Evolutionary conservation across 176 grass and related monocot genomes (phyloP).

Genomic region (Ensete glaucum): DNA sequence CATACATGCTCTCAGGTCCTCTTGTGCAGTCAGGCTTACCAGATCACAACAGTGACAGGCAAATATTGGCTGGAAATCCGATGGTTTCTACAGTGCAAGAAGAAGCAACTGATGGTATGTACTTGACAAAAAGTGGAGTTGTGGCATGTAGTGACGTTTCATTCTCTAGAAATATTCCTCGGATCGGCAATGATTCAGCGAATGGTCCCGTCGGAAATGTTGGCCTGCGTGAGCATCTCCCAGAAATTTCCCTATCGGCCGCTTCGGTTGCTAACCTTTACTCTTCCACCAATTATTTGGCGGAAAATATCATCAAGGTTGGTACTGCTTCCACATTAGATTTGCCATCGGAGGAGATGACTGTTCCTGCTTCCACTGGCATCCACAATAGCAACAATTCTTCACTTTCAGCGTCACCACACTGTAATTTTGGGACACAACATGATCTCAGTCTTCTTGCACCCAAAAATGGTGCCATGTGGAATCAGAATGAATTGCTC

Average conservation of each 20-base stretch:
- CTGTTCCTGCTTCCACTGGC: conserved; percentile 13
- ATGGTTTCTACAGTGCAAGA: conserved; percentile 27
- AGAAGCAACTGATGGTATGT: conserved; percentile 32
- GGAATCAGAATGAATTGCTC: conserved; percentile 17
- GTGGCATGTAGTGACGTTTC: not conserved
- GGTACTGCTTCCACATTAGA: conserved; percentile 16
- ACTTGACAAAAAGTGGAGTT: conserved; percentile 27
- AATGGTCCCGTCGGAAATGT: conserved; percentile 14
- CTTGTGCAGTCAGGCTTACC: conserved; percentile 16
- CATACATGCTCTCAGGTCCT: conserved; percentile 6
- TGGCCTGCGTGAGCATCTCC: conserved; percentile 20
- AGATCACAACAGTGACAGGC: conserved; percentile 10
- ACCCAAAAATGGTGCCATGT: conserved; percentile 16
- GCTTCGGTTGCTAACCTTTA: conserved; percentile 38
- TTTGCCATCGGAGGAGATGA: conserved; percentile 21
- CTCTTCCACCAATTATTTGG: conserved; percentile 13
- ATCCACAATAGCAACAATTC: conserved; percentile 25
- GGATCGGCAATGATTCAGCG: conserved; percentile 18
- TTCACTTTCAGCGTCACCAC: not conserved
- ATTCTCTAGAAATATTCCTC: conserved; percentile 32
- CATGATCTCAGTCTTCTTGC: conserved; percentile 19
- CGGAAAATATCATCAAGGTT: conserved; percentile 17
- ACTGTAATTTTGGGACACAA: conserved; percentile 8
- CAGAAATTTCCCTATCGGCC: conserved; percentile 21
- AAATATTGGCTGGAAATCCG: conserved; percentile 23